phyloP scores from a whole-genome alignment of 2,329 filamentous ascomycete species.

The Exophiala spinifera region DNA sequence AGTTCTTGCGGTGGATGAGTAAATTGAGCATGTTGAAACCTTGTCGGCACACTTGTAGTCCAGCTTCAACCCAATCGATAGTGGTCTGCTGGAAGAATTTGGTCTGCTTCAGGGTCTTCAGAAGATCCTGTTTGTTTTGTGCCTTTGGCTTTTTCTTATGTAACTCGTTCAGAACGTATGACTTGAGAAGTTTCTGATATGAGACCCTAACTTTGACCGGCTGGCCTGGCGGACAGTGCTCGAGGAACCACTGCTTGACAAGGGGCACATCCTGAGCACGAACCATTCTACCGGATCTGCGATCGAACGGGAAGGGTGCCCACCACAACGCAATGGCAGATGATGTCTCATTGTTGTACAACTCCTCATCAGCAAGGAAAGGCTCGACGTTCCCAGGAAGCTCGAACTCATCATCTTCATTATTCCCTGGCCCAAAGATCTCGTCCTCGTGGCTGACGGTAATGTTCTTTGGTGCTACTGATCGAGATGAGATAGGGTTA shows the following conservation, averaged over 20 bases:
- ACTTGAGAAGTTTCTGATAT: constrained; percentile 96
- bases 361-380: constrained; percentile 83
- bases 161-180: constrained; percentile 90
- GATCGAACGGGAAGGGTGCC: constrained; percentile 95
- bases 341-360: constrained; percentile 85
- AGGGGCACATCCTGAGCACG: constrained; percentile 94
- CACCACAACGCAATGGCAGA: constrained; percentile 95
- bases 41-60: constrained; percentile 94
- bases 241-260: constrained; percentile 97
- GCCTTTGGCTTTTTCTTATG: constrained; percentile 96
- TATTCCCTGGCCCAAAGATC: constrained; percentile 77
- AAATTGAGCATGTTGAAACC: constrained; percentile 99
- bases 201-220: constrained; percentile 97
- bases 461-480: constrained; percentile 92
- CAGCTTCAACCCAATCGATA: constrained; percentile 98
- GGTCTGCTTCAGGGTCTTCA: constrained; percentile 86
- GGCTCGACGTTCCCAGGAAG: constrained; percentile 77
- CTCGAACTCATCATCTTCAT: constrained; percentile 81
- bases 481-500: constrained; percentile 93
- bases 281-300: constrained; percentile 91
- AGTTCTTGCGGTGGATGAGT: constrained; percentile 94
- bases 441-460: constrained; percentile 89
- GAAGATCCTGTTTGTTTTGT: constrained; percentile 87
- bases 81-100: constrained; percentile 99
- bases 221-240: constrained; percentile 86